Evolutionary conservation across 768 basidiomycete species (phyloP).

Genomic region (Kwoniella heveanensis): DNA sequence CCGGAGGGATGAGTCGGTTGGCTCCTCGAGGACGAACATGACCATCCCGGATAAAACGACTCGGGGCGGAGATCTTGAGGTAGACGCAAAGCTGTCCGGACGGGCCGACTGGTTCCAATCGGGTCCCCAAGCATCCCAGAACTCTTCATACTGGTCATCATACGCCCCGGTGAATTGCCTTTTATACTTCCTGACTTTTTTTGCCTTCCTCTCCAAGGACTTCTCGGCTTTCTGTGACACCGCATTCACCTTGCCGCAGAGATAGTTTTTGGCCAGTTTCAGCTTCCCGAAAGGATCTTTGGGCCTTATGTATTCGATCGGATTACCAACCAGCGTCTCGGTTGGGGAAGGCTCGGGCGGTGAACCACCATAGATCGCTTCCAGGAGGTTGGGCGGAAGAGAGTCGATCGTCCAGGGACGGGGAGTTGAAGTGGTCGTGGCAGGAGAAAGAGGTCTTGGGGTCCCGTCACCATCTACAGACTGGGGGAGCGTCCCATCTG

Average conservation of each 20-base stretch:
- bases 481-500: no score
- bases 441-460: no score
- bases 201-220: not conserved
- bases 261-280: not conserved
- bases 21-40: not conserved
- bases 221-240: not conserved
- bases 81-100: not conserved
- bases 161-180: not conserved
- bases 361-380: not conserved
- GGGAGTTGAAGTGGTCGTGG: no score
- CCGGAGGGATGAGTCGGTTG: not conserved
- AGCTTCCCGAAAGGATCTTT: not conserved
- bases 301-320: not conserved
- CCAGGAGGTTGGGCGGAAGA: not conserved
- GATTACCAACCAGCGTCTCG: not conserved
- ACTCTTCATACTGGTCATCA: not conserved
- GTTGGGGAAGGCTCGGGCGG: not conserved
- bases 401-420: not conserved
- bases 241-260: not conserved
- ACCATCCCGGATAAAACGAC: not conserved
- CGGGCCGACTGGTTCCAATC: not conserved
- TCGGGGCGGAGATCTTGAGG: not conserved
- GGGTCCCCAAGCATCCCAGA: not conserved
- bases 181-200: not conserved
- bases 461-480: no score